Evolutionary conservation across 2,329 filamentous ascomycete species (phyloP), one percentile per base, ranked within the genome.

Genomic region (Elsinoe batatas): DNA sequence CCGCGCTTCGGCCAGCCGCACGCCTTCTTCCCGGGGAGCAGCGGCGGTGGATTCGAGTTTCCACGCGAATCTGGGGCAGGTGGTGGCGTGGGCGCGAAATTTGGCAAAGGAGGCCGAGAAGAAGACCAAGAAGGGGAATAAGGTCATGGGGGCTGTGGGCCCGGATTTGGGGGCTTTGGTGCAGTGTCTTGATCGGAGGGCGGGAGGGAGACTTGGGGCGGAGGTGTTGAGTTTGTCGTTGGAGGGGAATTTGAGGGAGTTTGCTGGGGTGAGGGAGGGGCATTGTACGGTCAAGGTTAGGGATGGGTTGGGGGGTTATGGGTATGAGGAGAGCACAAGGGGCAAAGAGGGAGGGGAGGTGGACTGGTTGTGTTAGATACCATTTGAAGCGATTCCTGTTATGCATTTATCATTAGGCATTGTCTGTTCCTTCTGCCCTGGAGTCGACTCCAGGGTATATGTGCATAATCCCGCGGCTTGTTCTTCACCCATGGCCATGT

Each of bases 11-110:
- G 26, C 49, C 44, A 15, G 55, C 17, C 47, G 47, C 3, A 38
- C 47, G 12, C 18, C 44, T 1, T 49, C 40, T 36, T 35, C 53
- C n/a, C 30, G 36, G 58, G 40, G 22, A 3, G 22, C 55, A 80
- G 80, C 22, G 82, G 80, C 12, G 1, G 76, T 78, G 5, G 85
- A 89, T 68, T 78, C 83, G 15, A 37, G 83, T 0, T 90, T 87
- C 67, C 86, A 89, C 67, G 79, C 79, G 60, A 87, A 88, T 61
- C 72, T 85, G 1, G 77, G 79, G 15, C 47, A 51, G 8, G 47
- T 51, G 7, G 47, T 17, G 32, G 8, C n/a, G 15, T 51, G 47
- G 47, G 47, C 47, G 5, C 71, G 72, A 0, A 69, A 69, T 1
- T 70, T 88, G 4, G 47, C 47, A 8, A 51, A 51, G 33, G 47